Evolutionary conservation across 331 rosid species (phyloP).

Genomic region (Pyrus hybrid): DNA sequence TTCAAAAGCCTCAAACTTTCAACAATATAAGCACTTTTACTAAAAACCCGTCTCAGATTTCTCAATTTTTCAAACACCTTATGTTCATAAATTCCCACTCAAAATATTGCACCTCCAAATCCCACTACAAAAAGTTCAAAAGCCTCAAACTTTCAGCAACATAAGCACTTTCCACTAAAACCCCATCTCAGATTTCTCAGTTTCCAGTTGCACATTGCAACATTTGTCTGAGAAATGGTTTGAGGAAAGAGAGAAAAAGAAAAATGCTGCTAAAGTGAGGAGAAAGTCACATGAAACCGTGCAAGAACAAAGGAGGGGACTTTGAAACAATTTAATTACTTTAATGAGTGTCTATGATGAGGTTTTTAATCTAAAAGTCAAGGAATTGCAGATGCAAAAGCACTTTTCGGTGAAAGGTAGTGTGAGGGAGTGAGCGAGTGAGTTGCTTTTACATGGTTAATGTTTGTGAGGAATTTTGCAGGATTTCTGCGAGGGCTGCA

Average conservation of each 20-base stretch:
- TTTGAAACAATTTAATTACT: slow-evolving; percentile 16
- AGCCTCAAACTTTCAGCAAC: not conserved
- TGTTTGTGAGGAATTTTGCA: slow-evolving; percentile 27
- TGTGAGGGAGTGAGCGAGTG: not conserved
- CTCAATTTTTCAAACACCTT: not conserved
- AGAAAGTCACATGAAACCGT: slow-evolving; percentile 62
- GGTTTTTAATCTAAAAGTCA: slow-evolving; percentile 32
- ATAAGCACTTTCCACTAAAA: not conserved
- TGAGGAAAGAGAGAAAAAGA: not conserved
- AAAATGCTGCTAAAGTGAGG: slow-evolving; percentile 22
- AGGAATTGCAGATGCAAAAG: slow-evolving; percentile 29
- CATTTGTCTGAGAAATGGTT: not conserved
- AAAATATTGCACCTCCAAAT: not conserved
- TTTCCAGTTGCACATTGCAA: not conserved
- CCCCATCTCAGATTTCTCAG: not conserved
- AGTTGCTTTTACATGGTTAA: slow-evolving; percentile 31
- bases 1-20: slow-evolving; percentile 10
- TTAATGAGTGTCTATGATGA: slow-evolving; percentile 48
- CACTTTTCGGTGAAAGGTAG: slow-evolving; percentile 82
- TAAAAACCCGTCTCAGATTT: not conserved
- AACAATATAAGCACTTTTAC: not conserved
- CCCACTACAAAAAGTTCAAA: not conserved
- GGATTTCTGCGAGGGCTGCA: slow-evolving; percentile 40
- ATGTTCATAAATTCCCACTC: not conserved
- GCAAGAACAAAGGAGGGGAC: slow-evolving; percentile 41